Base-by-base conservation (phyloP, 2,329 filamentous ascomycete species). In the Hansfordia pulvinata region DNA sequence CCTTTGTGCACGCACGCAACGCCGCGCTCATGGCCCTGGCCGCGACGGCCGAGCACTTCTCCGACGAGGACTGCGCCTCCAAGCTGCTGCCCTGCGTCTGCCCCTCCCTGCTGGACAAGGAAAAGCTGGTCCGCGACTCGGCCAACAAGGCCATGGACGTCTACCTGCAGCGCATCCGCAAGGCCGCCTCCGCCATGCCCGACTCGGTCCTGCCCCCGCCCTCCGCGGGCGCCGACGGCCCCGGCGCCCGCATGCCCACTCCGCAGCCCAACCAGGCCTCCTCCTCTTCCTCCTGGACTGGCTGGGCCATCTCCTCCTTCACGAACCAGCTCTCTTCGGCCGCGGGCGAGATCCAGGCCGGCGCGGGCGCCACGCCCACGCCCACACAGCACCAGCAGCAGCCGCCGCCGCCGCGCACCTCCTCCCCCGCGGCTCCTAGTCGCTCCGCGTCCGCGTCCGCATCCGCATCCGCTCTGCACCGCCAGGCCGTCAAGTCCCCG, bases 291-390 rank as follows among this genome's bases (percentile, higher is more conserved):
- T 64, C 66, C 4, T 96, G 90, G 90, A 74, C 90, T 2, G 90
- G 90, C 9, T 98, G 90, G 90, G 90, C 90, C 2, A 94, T 98
- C 29, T 96, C 90, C 0, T 94, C 85, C 2, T 98, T 98, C 47
- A 96, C 90, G 2, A 96, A 96, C 53, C 94, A 93, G 43, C 51
- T 96, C 9, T 76, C 83, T 2, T 57, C 80, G 1, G 85, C 84
- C 0, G 79, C 79, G 7, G 90, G 90, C 11, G 80, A 94, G 30
- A 98, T 98, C 35, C 66, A 88, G 44, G 14, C 16, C 14, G 17
- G 5, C 23, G 23, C 23, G 21, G n/a, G 12, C 12, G 21, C 21
- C 5, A 57, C 72, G 2, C 47, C 64, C 11, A 53, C 60, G 15
- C 7, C 10, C 17, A 27, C 17, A 28, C 63, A 64, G 33, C n/a